A percentile compares a stretch with the other conserved stretches of the same genome.
phyloP scores from a whole-genome alignment of 2,329 filamentous ascomycete genomes.

The Keithomyces neogunnii region DNA sequence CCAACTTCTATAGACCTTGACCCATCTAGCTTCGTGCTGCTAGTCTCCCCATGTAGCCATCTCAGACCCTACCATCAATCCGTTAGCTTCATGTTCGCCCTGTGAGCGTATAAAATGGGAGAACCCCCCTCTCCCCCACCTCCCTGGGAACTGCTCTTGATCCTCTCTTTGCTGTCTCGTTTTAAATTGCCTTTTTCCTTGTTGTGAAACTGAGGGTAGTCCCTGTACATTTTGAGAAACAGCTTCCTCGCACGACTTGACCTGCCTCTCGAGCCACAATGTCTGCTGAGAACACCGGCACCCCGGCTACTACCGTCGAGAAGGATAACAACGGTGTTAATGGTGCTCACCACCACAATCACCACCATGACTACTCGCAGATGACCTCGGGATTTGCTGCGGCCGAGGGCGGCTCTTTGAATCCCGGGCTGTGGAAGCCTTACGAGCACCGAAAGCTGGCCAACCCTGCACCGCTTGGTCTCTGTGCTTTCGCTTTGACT shows the following conservation, averaged over 20 bases:
- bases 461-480: slow-evolving; percentile 71
- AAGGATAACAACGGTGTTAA: slow-evolving; percentile 10
- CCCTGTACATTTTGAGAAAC: neutral
- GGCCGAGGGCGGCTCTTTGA: slow-evolving; percentile 65
- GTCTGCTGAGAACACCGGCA: slow-evolving; percentile 7
- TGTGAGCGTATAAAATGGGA: neutral
- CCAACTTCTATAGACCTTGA: neutral
- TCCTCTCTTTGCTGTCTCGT: neutral
- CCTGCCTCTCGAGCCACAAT: neutral
- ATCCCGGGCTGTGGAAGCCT: slow-evolving; percentile 59
- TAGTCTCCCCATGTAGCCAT: neutral
- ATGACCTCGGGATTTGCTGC: slow-evolving; percentile 16
- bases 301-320: slow-evolving; percentile 4
- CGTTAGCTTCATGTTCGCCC: neutral
- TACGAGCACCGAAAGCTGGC: slow-evolving; percentile 62
- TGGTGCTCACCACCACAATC: slow-evolving; percentile 11
- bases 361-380: slow-evolving; percentile 17
- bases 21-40: neutral
- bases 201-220: neutral
- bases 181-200: neutral
- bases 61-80: neutral
- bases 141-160: neutral
- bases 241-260: neutral
- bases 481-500: slow-evolving; percentile 72
- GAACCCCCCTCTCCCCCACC: neutral